phyloP scores from a whole-genome alignment of 129 eudicot genomes.

The carrot (Daucus carota) region DH1_v3.0 NC_030382.2:10805001-10805500 shows the following conservation, averaged over 20 bases:
- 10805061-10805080: conserved; percentile 42
- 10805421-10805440: too few species aligned
- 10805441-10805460: too few species aligned
- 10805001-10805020: conserved; percentile 16
- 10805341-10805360: conserved; percentile 74
- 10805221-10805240: conserved; percentile 1
- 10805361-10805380: conserved; percentile 92
- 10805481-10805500: neutral
- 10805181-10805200: conserved; percentile 57
- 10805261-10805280: too few species aligned
- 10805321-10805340: conserved; percentile 91
- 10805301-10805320: conserved; percentile 68
- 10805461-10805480: too few species aligned
- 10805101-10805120: conserved; percentile 52
- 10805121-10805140: conserved; percentile 49
- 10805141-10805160: conserved; percentile 50
- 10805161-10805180: conserved; percentile 42
- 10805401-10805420: too few species aligned
- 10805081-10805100: conserved; percentile 39
- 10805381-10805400: conserved; percentile 19
- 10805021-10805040: conserved; percentile 43
- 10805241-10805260: neutral
- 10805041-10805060: conserved; percentile 86
- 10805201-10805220: conserved; percentile 79
- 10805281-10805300: neutral